phyloP scores from a whole-genome alignment of 2,329 filamentous ascomycete species.

The Penicillium sp. region DNA sequence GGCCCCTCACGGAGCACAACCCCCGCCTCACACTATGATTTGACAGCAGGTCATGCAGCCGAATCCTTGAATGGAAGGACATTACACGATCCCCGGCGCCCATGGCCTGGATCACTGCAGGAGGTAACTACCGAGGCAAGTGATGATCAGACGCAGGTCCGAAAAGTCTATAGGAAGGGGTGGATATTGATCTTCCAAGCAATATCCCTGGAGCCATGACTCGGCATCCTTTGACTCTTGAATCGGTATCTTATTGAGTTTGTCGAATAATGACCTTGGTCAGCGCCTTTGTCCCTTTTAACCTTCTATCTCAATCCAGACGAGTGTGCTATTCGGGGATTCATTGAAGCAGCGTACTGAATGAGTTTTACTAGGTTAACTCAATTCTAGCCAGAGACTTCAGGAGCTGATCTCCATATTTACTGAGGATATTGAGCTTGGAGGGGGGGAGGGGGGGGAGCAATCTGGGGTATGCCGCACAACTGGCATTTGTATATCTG shows the following conservation, averaged over 20 bases:
- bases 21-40: not conserved
- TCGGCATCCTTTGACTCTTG: not conserved
- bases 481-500: not conserved
- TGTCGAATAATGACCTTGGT: too few species aligned
- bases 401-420: not conserved
- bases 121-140: not conserved
- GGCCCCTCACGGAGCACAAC: not conserved
- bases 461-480: constrained; percentile 2
- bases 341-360: not conserved
- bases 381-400: not conserved
- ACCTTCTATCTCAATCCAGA: too few species aligned
- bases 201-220: not conserved
- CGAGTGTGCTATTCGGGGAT: too few species aligned
- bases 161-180: not conserved
- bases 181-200: not conserved
- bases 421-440: not conserved
- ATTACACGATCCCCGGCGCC: not conserved
- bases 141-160: constrained; percentile 2
- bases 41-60: not conserved
- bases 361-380: not conserved
- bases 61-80: not conserved
- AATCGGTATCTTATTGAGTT: too few species aligned
- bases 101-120: not conserved
- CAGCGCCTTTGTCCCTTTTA: not conserved
- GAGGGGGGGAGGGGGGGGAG: not conserved